These are phyloP conservation scores for Fusarium coffeatum DNA, from an alignment of 2,329 filamentous ascomycete genomes.

Conservation along the genomic window DNA sequence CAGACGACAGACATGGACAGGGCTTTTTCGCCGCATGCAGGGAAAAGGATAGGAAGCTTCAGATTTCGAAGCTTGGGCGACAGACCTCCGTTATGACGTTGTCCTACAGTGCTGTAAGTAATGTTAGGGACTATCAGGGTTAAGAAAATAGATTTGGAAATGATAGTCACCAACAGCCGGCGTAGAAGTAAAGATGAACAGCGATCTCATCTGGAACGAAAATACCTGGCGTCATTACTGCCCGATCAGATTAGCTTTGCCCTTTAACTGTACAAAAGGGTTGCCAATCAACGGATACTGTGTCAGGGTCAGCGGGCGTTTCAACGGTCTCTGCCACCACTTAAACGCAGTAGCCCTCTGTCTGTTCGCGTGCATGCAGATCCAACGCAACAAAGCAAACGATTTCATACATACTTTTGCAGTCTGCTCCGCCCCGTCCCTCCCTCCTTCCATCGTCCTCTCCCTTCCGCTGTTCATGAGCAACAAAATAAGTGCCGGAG, in stretches of 20 bases:
- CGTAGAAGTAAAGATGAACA: constrained; percentile 4
- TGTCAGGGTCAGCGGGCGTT: constrained; percentile 25
- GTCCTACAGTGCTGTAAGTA: not conserved
- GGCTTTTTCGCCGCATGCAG: constrained; percentile 4
- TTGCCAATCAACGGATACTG: constrained; percentile 17
- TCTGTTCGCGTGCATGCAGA: not conserved
- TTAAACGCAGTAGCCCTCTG: constrained; percentile 2
- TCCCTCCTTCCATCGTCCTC: not conserved
- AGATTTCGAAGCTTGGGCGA: constrained; percentile 3
- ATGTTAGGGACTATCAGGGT: constrained; percentile 9
- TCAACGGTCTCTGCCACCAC: constrained; percentile 18
- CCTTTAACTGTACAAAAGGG: constrained; percentile 2
- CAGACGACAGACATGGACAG: constrained; percentile 20
- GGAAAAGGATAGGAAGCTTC: constrained; percentile 1
- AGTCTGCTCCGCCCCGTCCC: constrained; percentile 3
- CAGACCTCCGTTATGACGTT: constrained; percentile 11
- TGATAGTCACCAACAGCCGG: constrained; percentile 3
- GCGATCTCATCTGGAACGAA: constrained; percentile 22
- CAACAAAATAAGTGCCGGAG: constrained; percentile 1
- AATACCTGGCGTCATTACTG: constrained; percentile 25
- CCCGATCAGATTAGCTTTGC: constrained; percentile 29
- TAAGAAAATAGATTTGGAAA: constrained; percentile 5
- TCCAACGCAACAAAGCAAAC: not conserved
- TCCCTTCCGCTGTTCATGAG: not conserved
- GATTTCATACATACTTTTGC: not conserved